Base-by-base conservation (phyloP, 495 filamentous ascomycete species). In the Cercophora samala region DNA sequence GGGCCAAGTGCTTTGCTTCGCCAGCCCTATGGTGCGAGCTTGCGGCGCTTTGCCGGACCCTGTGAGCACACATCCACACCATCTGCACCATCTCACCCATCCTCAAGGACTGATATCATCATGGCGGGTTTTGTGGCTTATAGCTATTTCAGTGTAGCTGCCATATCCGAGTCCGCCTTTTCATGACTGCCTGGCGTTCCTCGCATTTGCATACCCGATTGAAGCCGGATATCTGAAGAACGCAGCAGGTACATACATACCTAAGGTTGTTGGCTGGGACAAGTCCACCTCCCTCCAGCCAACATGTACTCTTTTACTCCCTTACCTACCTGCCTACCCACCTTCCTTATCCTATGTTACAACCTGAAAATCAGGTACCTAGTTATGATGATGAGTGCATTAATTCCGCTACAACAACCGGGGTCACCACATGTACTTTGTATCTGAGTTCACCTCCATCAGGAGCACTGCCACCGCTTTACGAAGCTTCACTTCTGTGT, bases 21-120 rank as follows among this genome's bases (percentile, higher is more conserved):
- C 22, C 53, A 56, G 53, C 53, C 53, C 53, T 56, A 56, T 56
- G 53, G 22, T 56, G 53, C 22, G 5, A 23, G 53, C 4, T 5
- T 56, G 53, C 53, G 53, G 53, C 53, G n/a, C 22, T 22, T 4
- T 5, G 6, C 22, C 17, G 6, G n/a, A 56, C 5, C 18, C 9
- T 56, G 53, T 56, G 53, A 56, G n/a, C 53, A 21, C 53, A 56
- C 53, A 56, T 18, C 22, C 22, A 19, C n/a, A 56, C 53, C 53
- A 56, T 21, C 29, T 8, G 3, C 29, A 32, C 29, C 29, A 8
- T 32, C 29, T 8, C 29, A 32, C 29, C 29, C 29, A 4, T 8
- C 29, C 29, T 32, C 29, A 32, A 8, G 8, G 8, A 32, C 29
- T 8, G 3, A 32, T 32, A n/a, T n/a, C n/a, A n/a, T 46, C 37